Conservation (phyloP, 768 basidiomycete species). For the Steccherinum ochraceum region DNA sequence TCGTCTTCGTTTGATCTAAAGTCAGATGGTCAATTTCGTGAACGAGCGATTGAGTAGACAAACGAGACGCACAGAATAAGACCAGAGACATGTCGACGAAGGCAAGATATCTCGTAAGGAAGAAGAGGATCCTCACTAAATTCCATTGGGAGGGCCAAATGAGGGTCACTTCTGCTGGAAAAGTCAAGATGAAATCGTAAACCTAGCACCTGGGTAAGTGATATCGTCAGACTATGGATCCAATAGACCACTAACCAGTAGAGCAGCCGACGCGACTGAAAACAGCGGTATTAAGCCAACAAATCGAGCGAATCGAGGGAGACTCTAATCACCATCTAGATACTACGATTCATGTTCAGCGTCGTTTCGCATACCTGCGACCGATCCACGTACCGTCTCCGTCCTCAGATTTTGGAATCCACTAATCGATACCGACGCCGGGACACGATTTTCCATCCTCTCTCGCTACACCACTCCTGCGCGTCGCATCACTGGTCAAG, state of each 20-base stretch:
- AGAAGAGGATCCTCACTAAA: neutral
- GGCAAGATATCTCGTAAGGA: constrained; percentile 2
- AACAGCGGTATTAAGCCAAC: neutral
- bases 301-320: too few species aligned
- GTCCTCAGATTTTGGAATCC: neutral
- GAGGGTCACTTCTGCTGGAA: neutral
- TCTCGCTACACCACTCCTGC: neutral
- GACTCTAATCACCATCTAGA: neutral
- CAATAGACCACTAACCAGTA: neutral
- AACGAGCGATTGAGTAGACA: neutral
- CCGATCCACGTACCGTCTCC: neutral
- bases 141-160: constrained; percentile 4
- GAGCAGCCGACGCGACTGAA: neutral
- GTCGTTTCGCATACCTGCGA: neutral
- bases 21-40: neutral
- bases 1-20: neutral
- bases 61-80: constrained; percentile 1
- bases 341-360: neutral
- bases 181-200: constrained; percentile 1
- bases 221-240: neutral
- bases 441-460: neutral
- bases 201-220: neutral
- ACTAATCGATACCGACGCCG: neutral
- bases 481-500: neutral
- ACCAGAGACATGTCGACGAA: constrained; percentile 4